Conservation (phyloP, 1,284 basidiomycete genomes). For the Ustilago nuda region DNA sequence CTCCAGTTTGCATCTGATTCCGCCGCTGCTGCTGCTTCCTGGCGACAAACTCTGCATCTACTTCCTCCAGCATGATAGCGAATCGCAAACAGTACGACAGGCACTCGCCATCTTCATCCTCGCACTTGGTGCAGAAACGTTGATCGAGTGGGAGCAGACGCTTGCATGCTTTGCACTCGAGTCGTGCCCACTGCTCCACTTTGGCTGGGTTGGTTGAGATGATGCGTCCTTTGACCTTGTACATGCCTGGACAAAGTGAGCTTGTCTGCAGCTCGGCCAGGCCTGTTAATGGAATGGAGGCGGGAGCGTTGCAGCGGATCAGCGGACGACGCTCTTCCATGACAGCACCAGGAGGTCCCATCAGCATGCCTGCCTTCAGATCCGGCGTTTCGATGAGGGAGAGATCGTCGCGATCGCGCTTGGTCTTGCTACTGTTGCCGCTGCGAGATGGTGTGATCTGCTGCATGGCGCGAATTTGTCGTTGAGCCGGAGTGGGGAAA, state of each 20-base stretch:
- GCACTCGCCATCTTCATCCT: constrained; percentile 44
- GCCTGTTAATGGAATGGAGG: constrained; percentile 28
- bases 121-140: constrained; percentile 47
- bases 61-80: constrained; percentile 46
- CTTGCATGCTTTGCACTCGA: constrained; percentile 43
- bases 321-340: constrained; percentile 19
- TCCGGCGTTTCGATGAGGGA: constrained; percentile 23
- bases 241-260: constrained; percentile 38
- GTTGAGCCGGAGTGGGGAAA: constrained; percentile 44
- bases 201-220: constrained; percentile 38
- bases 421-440: constrained; percentile 19
- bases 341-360: constrained; percentile 22
- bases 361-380: constrained; percentile 26
- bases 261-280: constrained; percentile 34
- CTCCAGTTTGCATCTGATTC: not conserved
- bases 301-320: constrained; percentile 42
- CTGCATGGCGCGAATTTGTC: constrained; percentile 25
- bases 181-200: constrained; percentile 39
- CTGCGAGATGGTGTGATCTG: constrained; percentile 13
- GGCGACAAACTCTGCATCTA: constrained; percentile 31
- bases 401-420: constrained; percentile 3
- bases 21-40: constrained; percentile 18
- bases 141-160: constrained; percentile 36
- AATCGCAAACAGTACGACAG: constrained; percentile 40
- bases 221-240: constrained; percentile 40